phyloP scores from a whole-genome alignment of 164 flowering plant genomes.

The Warburgia ugandensis region DNA sequence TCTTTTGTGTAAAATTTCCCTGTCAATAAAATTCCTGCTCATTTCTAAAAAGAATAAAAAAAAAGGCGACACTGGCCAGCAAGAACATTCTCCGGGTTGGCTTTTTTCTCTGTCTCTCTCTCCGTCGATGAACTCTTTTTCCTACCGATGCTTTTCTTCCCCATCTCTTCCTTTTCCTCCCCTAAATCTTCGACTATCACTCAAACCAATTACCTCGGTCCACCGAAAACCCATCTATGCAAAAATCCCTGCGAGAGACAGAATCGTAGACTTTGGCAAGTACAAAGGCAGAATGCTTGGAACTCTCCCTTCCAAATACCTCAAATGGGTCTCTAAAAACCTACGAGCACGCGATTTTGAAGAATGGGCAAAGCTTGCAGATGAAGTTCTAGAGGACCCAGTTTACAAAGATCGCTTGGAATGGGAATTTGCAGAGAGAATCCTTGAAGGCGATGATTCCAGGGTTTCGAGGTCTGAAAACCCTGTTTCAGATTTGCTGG shows the following conservation, averaged over 20 bases:
- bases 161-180: no score
- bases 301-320: slow-evolving; percentile 67
- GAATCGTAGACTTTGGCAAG: slow-evolving; percentile 64
- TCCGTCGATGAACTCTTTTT: no score
- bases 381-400: slow-evolving; percentile 73
- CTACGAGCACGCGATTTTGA: slow-evolving; percentile 51
- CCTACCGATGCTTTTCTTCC: no score
- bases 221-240: no score
- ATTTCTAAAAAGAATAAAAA: no score
- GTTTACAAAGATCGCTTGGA: slow-evolving; percentile 64
- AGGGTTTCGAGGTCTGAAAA: not conserved
- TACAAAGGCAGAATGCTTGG: slow-evolving; percentile 77
- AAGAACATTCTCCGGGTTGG: no score
- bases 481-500: slow-evolving; percentile 41
- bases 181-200: no score
- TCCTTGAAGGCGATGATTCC: slow-evolving; percentile 31
- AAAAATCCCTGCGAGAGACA: slow-evolving; percentile 50
- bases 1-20: no score
- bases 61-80: no score
- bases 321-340: slow-evolving; percentile 70
- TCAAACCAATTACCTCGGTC: no score
- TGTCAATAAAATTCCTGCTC: no score
- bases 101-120: no score
- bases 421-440: slow-evolving; percentile 62
- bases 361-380: slow-evolving; percentile 68